Evolutionary conservation across 2,329 filamentous ascomycete species (phyloP), one percentile per base, ranked within the genome.

Genomic region (Coniochaeta sp.): DNA sequence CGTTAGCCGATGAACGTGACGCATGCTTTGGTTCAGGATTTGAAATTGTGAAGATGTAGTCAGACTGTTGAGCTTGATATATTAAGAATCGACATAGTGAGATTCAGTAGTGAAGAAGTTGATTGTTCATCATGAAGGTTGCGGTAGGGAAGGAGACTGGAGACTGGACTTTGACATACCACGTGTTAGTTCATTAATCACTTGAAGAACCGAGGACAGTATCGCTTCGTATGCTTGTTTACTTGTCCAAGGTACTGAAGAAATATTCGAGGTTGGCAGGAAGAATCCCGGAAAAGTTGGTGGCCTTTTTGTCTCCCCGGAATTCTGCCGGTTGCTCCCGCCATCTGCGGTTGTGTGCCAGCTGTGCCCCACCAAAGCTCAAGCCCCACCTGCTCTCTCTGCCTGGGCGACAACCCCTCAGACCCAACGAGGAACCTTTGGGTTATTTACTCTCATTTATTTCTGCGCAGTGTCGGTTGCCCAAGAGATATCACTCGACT

Each of bases 31-130:
- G 54, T 14, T 34, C 59, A 14, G 34, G 26, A 7, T 44, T 54
- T 4, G 10, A 47, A 19, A 22, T 24, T 22, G n/a, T 42, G 22
- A 55, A 50, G 22, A 59, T 26, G 52, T 44, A 58, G 28, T 85
- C 82, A 86, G 81, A 86, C 80, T 84, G 80, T 84, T 84, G 81
- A 85, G 82, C 81, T 85, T 85, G 82, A 84, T 81, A 76, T 74
- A 74, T 79, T 76, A 65, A 65, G 67, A 70, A 66, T 85, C 82
- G 80, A 84, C 82, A 85, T 79, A 66, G 70, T 69, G 64, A 40
- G 67, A 74, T 84, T 86, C 81, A 81, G 83, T 83, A 84, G 83
- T 34, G 83, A 82, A 82, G 83, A 84, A 82, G 76, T 77, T 81
- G 75, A 70, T 66, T 75, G 72, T 75, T 86, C 82, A 86, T 86